Evolutionary conservation across 192 early-diverging fungal species (phyloP), one percentile per base, ranked within the genome.

Genomic region (Backusella psychrophila): DNA sequence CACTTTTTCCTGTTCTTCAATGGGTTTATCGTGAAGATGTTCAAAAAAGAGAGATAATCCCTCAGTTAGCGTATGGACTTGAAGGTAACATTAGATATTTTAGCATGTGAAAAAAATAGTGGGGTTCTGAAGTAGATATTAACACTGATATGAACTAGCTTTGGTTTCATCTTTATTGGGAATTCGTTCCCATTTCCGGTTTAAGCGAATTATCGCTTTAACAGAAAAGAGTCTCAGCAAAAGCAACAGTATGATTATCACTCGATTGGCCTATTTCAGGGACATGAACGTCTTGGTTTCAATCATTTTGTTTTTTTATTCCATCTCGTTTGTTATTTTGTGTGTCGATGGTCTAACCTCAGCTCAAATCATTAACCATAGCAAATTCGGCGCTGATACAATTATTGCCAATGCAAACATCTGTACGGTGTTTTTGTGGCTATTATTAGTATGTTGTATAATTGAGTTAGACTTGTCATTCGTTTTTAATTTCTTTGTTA

Each of bases 221-320:
- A 73, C 79, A 33, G 21, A 36, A 8, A 74, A 33, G 67, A 73
- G 66, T n/a, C 19, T 35, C 35, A 39, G 52, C 44, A 49, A 29
- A 21, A 69, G 42, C n/a, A 67, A 39, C 3, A 76, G 68, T 46
- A 21, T 66, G 14, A 73, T 81, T 26, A 59, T 77, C 29, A 73
- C 52, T 3, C 77, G 69, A 56, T 56, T 81, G 15, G 46, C 63
- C 23, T 81, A 81, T 15, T 81, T 81, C 35, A 81, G 69, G 53
- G 76, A 81, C n/a, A 81, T 81, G 80, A 81, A 81, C 49, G 59
- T 56, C 4, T 42, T 81, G 34, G 21, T 81, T n/a, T 77, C 76
- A 0, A 14, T 77, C 31, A 12, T 59, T 23, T 34, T 81, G n/a
- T 35, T 71, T 59, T n/a, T 39, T 53, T 77, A 70, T n/a, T 72